Evolutionary conservation across 139 green algal genomes (phyloP), one percentile per base, ranked within the genome.

Genomic region (Haematococcus lacustris): DNA sequence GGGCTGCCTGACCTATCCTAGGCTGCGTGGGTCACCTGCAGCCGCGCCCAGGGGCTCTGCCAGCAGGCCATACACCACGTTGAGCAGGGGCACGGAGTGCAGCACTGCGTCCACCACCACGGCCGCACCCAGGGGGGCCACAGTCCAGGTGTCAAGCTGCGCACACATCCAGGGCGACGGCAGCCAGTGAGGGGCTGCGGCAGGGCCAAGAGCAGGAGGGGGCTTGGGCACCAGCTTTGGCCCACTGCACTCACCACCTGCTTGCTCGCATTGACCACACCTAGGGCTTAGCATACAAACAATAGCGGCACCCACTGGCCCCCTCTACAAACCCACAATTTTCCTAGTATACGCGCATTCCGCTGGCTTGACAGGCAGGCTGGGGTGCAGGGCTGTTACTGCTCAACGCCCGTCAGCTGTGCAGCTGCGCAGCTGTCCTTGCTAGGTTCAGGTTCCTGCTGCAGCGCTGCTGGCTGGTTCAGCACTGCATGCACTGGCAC

Each of bases 51-150:
- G 47, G 35, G 87, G 87, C 83, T 91, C 87, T 21, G 76, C 60
- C 3, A 85, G 40, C 21, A 91, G 77, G 61, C 37, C 39, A 38
- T 89, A 76, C 33, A 91, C 68, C 39, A 87, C 38, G 77, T 84
- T 85, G 1, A 91, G 68, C 63, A 82, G 82, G 13, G 87, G 87
- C 3, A 90, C 83, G 73, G 78, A 85, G 68, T 90, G 87, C 1
- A 69, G 71, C 23, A 90, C 53, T 38, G 82, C 77, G 69, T 91
- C 87, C 3, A 47, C 77, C 4, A 65, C 74, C 30, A 88, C 60
- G 53, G 82, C 86, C 1, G 75, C 83, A 3, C 50, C 84, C 2
- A 89, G 61, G 35, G 84, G 86, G 38, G 66, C n/a, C 35, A 78
- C 60, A 3, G 51, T 74, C 69, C 71, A 61, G 30, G 47, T 63